A percentile compares a stretch with the other conserved stretches of the same genome.
These are phyloP conservation scores for Clonostachys rosea DNA, from an alignment of 2,329 filamentous ascomycete species.

Conservation along the genomic window DNA sequence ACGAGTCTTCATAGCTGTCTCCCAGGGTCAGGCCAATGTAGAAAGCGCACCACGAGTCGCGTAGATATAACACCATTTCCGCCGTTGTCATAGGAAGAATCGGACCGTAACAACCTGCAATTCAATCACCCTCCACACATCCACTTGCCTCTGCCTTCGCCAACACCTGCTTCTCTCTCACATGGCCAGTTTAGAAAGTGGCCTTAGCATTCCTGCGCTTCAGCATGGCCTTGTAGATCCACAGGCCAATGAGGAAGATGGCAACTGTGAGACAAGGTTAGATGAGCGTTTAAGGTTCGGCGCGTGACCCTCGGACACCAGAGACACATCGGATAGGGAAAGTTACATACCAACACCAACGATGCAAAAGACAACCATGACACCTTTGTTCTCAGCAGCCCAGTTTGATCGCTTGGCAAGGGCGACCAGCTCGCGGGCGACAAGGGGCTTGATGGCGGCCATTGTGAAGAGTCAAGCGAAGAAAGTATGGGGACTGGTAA, in stretches of 20 bases:
- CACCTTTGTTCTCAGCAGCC: conserved; percentile 28
- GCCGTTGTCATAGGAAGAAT: too few relatives aligned
- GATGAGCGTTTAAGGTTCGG: not conserved
- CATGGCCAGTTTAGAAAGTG: conserved; percentile 9
- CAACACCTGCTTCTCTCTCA: conserved; percentile 4
- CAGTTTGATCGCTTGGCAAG: conserved; percentile 35
- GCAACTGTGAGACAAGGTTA: conserved; percentile 19
- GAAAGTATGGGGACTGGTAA: not conserved
- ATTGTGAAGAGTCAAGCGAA: conserved; percentile 21
- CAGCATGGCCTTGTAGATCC: conserved; percentile 20
- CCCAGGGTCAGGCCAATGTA: too few relatives aligned
- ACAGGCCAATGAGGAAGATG: conserved; percentile 19
- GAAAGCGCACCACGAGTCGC: too few relatives aligned
- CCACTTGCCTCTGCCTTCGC: too few relatives aligned
- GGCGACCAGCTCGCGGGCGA: conserved; percentile 27
- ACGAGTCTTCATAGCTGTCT: too few relatives aligned
- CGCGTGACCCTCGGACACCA: not conserved
- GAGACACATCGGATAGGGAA: too few relatives aligned
- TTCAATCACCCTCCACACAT: too few relatives aligned
- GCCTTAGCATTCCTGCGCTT: conserved; percentile 25
- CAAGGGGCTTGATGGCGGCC: conserved; percentile 32
- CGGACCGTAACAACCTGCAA: too few relatives aligned
- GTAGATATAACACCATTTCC: too few relatives aligned
- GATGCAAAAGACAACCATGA: conserved; percentile 37
- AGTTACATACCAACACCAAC: conserved; percentile 28